These are phyloP conservation scores for Nemania abortiva DNA, from an alignment of 2,329 filamentous ascomycete genomes.

Conservation along the genomic window DNA sequence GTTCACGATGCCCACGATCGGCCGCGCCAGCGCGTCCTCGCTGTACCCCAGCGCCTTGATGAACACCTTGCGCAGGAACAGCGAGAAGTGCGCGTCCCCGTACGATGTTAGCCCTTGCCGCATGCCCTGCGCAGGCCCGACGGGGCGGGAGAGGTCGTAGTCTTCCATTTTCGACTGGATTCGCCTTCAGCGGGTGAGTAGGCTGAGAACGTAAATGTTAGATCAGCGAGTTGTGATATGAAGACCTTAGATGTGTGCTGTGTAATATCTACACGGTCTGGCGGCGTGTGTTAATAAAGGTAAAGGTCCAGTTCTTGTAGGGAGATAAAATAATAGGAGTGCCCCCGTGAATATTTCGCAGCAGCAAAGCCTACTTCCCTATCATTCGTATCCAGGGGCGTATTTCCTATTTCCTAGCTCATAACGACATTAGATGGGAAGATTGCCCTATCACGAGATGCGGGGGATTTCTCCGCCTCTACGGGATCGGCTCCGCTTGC, in stretches of 20 bases:
- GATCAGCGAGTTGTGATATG: neutral
- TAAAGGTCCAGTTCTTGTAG: neutral
- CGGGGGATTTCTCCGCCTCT: conserved; percentile 33
- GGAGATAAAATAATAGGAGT: neutral
- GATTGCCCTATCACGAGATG: conserved; percentile 16
- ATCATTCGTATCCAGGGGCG: neutral
- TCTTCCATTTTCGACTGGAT: conserved; percentile 56
- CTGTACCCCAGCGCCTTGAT: conserved; percentile 82
- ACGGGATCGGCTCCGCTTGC: conserved; percentile 28
- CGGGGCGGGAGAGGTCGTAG: conserved; percentile 69
- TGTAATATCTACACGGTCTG: neutral
- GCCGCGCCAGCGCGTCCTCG: conserved; percentile 76
- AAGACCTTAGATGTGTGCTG: neutral
- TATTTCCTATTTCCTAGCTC: neutral
- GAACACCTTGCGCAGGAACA: conserved; percentile 81
- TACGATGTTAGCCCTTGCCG: conserved; percentile 75
- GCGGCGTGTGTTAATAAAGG: neutral
- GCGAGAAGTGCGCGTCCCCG: conserved; percentile 79
- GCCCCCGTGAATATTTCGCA: neutral
- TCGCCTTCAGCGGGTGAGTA: neutral
- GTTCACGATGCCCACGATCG: conserved; percentile 81
- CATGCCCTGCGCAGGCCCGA: conserved; percentile 64
- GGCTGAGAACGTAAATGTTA: neutral
- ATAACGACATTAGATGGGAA: neutral
- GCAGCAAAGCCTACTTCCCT: neutral